These are phyloP conservation scores for Phlebiopsis flavidoalba DNA, from an alignment of 768 basidiomycete species.

Conservation along the genomic window DNA sequence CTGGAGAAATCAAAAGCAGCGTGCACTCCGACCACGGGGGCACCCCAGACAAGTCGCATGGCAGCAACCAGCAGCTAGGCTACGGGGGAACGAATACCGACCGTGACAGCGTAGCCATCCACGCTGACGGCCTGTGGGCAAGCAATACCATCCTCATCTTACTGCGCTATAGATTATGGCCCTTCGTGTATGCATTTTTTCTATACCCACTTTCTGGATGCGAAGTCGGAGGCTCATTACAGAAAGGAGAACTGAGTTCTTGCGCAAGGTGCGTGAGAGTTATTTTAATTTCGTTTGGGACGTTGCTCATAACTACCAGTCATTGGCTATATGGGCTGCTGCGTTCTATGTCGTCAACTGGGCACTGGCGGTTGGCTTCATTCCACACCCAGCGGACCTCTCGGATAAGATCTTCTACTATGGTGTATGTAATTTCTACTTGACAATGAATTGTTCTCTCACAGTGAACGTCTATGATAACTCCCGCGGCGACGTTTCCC, in stretches of 20 bases:
- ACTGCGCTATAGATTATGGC: conserved; percentile 57
- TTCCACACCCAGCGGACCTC: conserved; percentile 36
- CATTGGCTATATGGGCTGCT: conserved; percentile 57
- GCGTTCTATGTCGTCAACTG: conserved; percentile 66
- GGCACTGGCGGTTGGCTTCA: conserved; percentile 53
- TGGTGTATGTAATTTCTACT: conserved; percentile 32
- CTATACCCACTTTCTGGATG: conserved; percentile 52
- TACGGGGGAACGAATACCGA: conserved; percentile 33
- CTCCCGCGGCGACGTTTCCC: conserved; percentile 59
- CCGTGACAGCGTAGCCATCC: conserved; percentile 29
- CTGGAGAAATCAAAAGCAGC: conserved; percentile 52
- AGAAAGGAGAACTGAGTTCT: conserved; percentile 69
- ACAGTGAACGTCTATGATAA: conserved; percentile 33
- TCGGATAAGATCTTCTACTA: conserved; percentile 62
- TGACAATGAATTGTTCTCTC: not conserved
- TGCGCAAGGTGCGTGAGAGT: conserved; percentile 41
- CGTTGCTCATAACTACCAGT: conserved; percentile 20
- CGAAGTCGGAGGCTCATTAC: conserved; percentile 46
- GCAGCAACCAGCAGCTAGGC: conserved; percentile 31
- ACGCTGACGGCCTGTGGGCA: conserved; percentile 32
- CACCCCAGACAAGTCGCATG: conserved; percentile 46
- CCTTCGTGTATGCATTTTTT: conserved; percentile 53
- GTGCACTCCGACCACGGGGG: conserved; percentile 45
- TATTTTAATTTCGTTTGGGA: not conserved
- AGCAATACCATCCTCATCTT: conserved; percentile 32